phyloP scores from a whole-genome alignment of 139 green algal species.

The Chlamydomonas sp. region DNA sequence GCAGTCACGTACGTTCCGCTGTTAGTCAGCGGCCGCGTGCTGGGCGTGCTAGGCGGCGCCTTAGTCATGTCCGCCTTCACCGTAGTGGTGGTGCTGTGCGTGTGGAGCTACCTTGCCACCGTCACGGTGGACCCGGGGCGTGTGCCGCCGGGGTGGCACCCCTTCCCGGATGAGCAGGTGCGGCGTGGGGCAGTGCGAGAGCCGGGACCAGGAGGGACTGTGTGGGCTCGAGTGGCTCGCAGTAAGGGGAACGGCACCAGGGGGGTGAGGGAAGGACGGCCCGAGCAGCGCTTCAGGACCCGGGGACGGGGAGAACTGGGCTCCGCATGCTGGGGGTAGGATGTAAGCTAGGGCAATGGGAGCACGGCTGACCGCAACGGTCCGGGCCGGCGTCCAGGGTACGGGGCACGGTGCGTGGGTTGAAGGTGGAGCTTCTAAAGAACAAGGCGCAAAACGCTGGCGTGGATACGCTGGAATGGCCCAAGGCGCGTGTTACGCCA shows the following conservation, averaged over 20 bases:
- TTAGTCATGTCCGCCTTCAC: background rate
- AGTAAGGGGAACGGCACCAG: background rate
- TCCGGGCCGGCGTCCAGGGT: too few relatives aligned
- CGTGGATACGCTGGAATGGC: too few relatives aligned
- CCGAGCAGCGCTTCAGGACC: too few relatives aligned
- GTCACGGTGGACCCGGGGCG: constrained; percentile 83
- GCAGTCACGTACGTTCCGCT: background rate
- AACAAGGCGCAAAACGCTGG: too few relatives aligned
- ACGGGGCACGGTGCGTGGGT: too few relatives aligned
- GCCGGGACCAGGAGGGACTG: background rate
- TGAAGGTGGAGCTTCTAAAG: too few relatives aligned
- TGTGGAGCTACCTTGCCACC: constrained; percentile 94
- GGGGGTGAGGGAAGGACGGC: too few relatives aligned
- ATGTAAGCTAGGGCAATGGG: too few relatives aligned
- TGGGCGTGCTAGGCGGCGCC: background rate
- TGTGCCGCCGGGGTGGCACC: constrained; percentile 91
- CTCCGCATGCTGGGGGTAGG: too few relatives aligned
- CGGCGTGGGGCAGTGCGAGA: background rate
- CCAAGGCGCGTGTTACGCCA: too few relatives aligned
- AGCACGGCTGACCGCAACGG: too few relatives aligned
- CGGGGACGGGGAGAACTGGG: too few relatives aligned
- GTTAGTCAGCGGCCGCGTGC: background rate
- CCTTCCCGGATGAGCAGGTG: constrained; percentile 83
- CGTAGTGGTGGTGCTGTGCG: constrained; percentile 75
- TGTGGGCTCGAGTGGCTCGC: background rate